phyloP scores from a whole-genome alignment of 257 asterid genomes.

The Solanum tarijense region DNA sequence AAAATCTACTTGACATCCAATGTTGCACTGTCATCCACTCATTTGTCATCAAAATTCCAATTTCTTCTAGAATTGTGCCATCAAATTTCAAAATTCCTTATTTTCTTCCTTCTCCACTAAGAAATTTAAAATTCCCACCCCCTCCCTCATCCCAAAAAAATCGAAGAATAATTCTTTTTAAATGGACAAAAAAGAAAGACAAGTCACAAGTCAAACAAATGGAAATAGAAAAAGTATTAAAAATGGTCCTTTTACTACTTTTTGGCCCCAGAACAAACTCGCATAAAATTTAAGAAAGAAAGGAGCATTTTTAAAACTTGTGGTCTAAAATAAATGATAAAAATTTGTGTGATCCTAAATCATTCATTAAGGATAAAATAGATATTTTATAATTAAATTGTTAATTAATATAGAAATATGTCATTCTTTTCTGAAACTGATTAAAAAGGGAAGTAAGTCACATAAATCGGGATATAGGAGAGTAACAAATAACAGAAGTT shows the following conservation, averaged over 20 bases:
- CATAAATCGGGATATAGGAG: accelerated
- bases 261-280: not conserved
- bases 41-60: not conserved
- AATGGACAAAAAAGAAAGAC: too few species aligned
- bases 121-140: not conserved
- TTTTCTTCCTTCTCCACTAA: not conserved
- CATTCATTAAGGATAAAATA: too few species aligned
- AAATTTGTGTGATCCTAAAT: too few species aligned
- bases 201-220: not conserved
- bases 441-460: too few species aligned
- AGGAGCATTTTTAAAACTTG: accelerated
- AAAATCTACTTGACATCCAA: not conserved
- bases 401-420: too few species aligned
- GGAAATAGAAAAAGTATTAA: too few species aligned
- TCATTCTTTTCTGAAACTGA: too few species aligned
- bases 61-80: not conserved
- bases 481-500: not conserved
- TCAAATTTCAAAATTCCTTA: not conserved
- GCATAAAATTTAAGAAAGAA: accelerated
- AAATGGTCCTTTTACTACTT: not conserved
- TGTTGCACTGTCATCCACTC: not conserved
- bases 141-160: too few species aligned
- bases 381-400: too few species aligned
- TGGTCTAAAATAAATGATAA: too few species aligned
- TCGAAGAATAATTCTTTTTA: too few species aligned